Evolutionary conservation across 2,329 filamentous ascomycete species (phyloP).

Genomic region (Neopestalotiopsis sp.): DNA sequence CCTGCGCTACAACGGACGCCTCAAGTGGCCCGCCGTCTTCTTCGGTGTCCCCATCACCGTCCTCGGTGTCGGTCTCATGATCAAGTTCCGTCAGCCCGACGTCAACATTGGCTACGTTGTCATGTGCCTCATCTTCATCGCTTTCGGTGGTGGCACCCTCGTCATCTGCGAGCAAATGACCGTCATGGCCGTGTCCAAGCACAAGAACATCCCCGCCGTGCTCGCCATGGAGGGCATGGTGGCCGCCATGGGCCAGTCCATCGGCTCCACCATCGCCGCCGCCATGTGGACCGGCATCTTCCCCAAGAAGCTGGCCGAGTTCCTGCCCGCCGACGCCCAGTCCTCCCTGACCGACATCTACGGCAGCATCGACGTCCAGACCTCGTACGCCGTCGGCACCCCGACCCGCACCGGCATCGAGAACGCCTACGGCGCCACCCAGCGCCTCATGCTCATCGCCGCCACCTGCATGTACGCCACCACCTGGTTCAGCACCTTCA

Average conservation of each 20-base stretch:
- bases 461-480: conserved; percentile 37
- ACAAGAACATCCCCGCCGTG: conserved; percentile 58
- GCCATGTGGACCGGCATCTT: conserved; percentile 63
- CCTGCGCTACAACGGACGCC: conserved; percentile 50
- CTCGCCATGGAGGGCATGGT: conserved; percentile 60
- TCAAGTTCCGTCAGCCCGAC: conserved; percentile 55
- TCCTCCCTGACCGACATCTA: conserved; percentile 50
- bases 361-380: conserved; percentile 52
- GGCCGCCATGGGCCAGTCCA: conserved; percentile 58
- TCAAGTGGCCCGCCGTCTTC: conserved; percentile 49
- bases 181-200: conserved; percentile 58
- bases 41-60: conserved; percentile 49
- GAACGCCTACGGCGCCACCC: conserved; percentile 55
- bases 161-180: conserved; percentile 61
- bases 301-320: conserved; percentile 48
- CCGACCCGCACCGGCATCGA: conserved; percentile 54
- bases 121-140: conserved; percentile 57
- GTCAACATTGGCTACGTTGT: conserved; percentile 53
- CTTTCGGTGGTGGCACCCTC: conserved; percentile 57
- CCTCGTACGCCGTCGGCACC: conserved; percentile 50
- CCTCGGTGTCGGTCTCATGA: conserved; percentile 55
- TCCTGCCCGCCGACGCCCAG: conserved; percentile 46
- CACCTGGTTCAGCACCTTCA: conserved; percentile 42
- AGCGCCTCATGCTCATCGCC: conserved; percentile 48
- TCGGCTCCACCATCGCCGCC: conserved; percentile 59